phyloP scores from a whole-genome alignment of 2,329 filamentous ascomycete genomes.

The Emmonsia crescens region DNA sequence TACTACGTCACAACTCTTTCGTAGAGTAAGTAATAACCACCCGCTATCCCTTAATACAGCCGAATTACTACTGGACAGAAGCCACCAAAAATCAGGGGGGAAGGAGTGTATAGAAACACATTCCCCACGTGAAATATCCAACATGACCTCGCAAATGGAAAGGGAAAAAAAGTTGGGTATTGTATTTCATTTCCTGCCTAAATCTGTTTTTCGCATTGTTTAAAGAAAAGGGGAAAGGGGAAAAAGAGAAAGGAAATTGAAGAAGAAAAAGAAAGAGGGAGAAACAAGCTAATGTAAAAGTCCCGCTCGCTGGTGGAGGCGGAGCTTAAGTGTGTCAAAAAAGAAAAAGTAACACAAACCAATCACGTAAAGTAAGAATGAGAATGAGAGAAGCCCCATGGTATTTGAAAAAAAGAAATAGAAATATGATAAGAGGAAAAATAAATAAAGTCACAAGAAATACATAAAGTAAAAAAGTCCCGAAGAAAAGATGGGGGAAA shows the following conservation, averaged over 20 bases:
- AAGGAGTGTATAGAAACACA: background rate
- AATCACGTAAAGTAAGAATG: background rate
- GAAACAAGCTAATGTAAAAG: background rate
- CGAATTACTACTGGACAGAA: too few relatives aligned
- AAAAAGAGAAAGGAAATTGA: background rate
- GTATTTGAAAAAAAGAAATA: conserved; percentile 5
- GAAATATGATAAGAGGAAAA: background rate
- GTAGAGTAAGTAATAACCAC: too few relatives aligned
- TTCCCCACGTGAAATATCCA: background rate
- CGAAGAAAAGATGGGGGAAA: background rate
- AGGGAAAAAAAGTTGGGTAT: background rate
- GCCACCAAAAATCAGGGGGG: too few relatives aligned
- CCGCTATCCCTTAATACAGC: too few relatives aligned
- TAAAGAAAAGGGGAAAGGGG: background rate
- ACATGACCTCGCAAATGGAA: background rate
- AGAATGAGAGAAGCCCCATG: conserved; percentile 3
- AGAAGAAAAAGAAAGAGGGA: background rate
- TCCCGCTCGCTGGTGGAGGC: background rate
- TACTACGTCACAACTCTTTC: background rate
- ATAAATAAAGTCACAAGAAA: conserved; percentile 2
- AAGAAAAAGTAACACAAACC: background rate
- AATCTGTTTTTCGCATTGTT: conserved; percentile 1
- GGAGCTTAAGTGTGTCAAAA: background rate
- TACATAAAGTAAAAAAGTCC: background rate
- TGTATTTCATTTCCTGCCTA: background rate